Conservation (phyloP, 192 early-diverging fungal genomes). For the Coemansia sp. region DNA sequence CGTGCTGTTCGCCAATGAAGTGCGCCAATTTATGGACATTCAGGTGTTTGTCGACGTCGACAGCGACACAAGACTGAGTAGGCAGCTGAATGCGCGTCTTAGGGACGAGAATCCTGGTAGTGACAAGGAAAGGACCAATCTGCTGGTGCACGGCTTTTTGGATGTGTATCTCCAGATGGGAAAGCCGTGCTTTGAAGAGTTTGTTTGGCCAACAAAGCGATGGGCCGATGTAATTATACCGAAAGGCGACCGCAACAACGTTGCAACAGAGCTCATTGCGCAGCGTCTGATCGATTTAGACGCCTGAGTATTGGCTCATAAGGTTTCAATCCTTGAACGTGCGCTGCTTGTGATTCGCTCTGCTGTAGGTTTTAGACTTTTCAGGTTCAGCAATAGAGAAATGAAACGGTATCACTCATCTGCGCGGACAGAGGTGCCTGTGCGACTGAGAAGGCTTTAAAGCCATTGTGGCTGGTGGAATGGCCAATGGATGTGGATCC, state of each 20-base stretch:
- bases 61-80: conserved; percentile 70
- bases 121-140: conserved; percentile 22
- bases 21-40: conserved; percentile 73
- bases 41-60: conserved; percentile 88
- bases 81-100: conserved; percentile 45
- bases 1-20: conserved; percentile 68
- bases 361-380: not conserved
- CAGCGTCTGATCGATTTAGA: conserved; percentile 57
- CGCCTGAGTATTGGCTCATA: not conserved
- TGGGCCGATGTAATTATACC: conserved; percentile 79
- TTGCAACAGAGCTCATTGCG: conserved; percentile 66
- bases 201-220: conserved; percentile 77
- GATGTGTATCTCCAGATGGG: conserved; percentile 72
- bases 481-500: not conserved
- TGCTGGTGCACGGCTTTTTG: conserved; percentile 61
- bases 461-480: not conserved
- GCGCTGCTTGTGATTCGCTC: not conserved
- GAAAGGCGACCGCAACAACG: conserved; percentile 63
- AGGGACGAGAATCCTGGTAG: conserved; percentile 1
- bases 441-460: not conserved
- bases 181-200: conserved; percentile 90
- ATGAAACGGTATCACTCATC: no score
- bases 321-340: not conserved
- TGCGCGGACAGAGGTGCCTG: no score
- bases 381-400: not conserved